Base-by-base conservation (phyloP, 2,329 filamentous ascomycete species). In the Cordyceps javanica region DNA sequence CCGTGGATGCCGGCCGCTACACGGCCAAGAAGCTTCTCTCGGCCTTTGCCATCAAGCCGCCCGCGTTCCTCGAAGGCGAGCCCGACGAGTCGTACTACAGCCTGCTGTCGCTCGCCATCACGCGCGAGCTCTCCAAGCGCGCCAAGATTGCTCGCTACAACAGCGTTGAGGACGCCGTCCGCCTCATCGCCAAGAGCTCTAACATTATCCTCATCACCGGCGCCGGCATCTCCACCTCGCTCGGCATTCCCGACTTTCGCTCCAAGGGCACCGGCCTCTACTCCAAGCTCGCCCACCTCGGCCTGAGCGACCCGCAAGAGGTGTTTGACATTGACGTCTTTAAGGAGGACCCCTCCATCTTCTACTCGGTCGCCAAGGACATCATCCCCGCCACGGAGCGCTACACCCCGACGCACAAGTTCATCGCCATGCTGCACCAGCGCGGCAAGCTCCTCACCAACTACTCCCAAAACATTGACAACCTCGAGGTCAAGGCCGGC, bases 381-480 rank as follows among this genome's bases (percentile, higher is more conserved):
- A 96, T 97, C 62, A 76, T 97, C 30, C 91, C 93, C 11, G 83
- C 85, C 23, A 86, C 87, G 14, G 86, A 90, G 63, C 86, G 86
- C 65, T 96, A 86, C 76, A 91, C 93, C 1, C 92, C 93, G 0
- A 97, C 94, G 0, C 94, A 99, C 77, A 87, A 88, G 55, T 99
- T 99, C 75, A 95, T 99, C 67, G 85, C 86, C 34, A 80, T 97
- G 65, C 82, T 99, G 36, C 90, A 99, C 72, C 82, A 93, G 64
- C 89, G 91, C 71, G 86, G 83, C 63, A 96, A 96, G 72, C 82
- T 99, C 7, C 82, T 97, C 60, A 97, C 92, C 42, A 97, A 97
- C 74, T 99, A 97, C 76, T 96, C 94, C 0, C 94, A 99, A 70
- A 99, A 99, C 72, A 97, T 99, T 67, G 94, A 99, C 77, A 97